Evolutionary conservation across 768 basidiomycete genomes (phyloP), one percentile per base, ranked within the genome.

Genomic region (Rhodotorula kratochvilovae): DNA sequence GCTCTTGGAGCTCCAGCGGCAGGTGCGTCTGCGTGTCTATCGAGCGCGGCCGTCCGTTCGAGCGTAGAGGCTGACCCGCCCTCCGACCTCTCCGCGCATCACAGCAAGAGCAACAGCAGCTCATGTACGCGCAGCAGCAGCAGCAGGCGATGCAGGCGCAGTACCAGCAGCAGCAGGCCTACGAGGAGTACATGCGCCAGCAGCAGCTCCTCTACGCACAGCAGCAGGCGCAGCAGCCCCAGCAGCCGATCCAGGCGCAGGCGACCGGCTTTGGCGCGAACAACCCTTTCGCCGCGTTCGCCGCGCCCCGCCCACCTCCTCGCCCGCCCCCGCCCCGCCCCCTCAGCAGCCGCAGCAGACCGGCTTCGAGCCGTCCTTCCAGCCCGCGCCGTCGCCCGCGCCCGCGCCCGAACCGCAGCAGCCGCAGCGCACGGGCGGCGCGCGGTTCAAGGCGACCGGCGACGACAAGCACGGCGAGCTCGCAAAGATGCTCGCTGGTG

Each of bases 231-330:
- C 78, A 77, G 60, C 79, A 77, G 58, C 76, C 77, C 31, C 76
- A 77, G 59, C 68, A 70, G 63, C 76, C 80, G 33, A 77, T 80
- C 27, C 74, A 80, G 57, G 76, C 83, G 15, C 84, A 84, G 63
- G 69, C 67, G 23, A 77, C 77, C n/a, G 79, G 78, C 8, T 80
- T 74, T 76, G 91, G 91, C 16, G 89, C 91, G 46, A 98, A 98
- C 84, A 99, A 99, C 79, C 96, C 96, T 1, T 98, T 99, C 77
- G 94, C 92, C 78, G 83, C 72, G 33, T 80, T 70, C 67, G 80
- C 71, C 27, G 51, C 70, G 27, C 66, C 66, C 55, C 66, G 16
- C 58, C 77, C 2, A 23, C 73, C 7, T 70, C 77, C 3, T 66
- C 73, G 55, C 68, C 76, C 27, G 56, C 65, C 11, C 65, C 66